Base-by-base conservation (phyloP, 805 yeast species). In the Tetrapisispora iriomotensis region DNA sequence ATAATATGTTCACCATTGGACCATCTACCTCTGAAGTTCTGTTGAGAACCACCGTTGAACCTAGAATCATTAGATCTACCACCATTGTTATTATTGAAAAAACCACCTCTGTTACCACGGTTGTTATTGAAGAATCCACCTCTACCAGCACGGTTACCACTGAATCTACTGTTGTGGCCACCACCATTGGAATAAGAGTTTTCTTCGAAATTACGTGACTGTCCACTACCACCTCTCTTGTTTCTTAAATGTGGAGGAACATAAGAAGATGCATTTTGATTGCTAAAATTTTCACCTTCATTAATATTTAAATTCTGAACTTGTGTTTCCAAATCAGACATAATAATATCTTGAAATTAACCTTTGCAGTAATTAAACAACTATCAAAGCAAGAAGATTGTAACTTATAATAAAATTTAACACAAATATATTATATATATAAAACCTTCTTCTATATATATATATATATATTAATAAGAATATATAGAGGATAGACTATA, bases 1-100 rank as follows among this genome's bases (percentile, higher is more conserved):
- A 94, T 94, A 48, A 77, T 70, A 61, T 90, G 97, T 58, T 75
- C 76, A 52, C 96, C 97, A 58, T 87, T 82, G 40, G 70, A 79
- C 75, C 86, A 92, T 48, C 72, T 71, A 53, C 98, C 98, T 49
- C 75, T 81, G 48, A 80, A 81, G 27, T 68, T 65, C 48, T 68
- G 62, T 34, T 61, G 58, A n/a, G n/a, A n/a, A 34, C 51, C 58
- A 45, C 38, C 45, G 37, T 44, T 42, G 37, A 34, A 44, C 38
- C 52, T 53, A 33, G 51, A 45, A 29, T 43, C 44, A 29, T 45
- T 39, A 42, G 61, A 57, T 46, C 61, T 57, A 36, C 67, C 62
- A 42, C 64, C 61, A 45, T 63, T 55, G 41, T 65, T 56, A 35
- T 68, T 63, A 41, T 63, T 60, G 36, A 65, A 62, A 45, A 67